Percentiles rank a stretch among this genome's conserved stretches.
phyloP scores from a whole-genome alignment of 345 rosid genomes.

The Noccaea caerulescens region DNA sequence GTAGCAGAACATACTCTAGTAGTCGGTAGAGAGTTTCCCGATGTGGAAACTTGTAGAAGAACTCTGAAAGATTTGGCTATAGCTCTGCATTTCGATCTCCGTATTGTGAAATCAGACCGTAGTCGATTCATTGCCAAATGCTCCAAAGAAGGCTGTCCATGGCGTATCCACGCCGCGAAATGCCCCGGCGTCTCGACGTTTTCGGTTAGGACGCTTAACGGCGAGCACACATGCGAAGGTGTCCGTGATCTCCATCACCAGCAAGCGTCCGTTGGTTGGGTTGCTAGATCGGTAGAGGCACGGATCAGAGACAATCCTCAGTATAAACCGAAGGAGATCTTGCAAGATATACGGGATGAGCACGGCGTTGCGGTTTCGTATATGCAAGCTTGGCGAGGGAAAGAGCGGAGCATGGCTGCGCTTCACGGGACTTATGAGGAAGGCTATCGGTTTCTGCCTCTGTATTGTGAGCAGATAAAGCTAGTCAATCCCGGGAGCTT shows the following conservation, averaged over 20 bases:
- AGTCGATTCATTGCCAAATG: slow-evolving; percentile 98
- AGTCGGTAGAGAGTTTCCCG: slow-evolving; percentile 92
- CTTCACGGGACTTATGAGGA: slow-evolving; percentile 99
- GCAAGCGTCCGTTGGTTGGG: slow-evolving; percentile 99
- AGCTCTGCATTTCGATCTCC: slow-evolving; percentile 93
- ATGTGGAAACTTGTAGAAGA: slow-evolving; percentile 98
- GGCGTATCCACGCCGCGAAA: slow-evolving; percentile 99
- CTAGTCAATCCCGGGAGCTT: slow-evolving; percentile 84
- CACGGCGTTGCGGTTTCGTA: slow-evolving; percentile 99
- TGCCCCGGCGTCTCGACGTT: slow-evolving; percentile 92
- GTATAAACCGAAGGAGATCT: slow-evolving; percentile 91
- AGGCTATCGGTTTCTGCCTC: slow-evolving; percentile 90
- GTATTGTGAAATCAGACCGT: slow-evolving; percentile 97
- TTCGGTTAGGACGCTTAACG: slow-evolving; percentile 83
- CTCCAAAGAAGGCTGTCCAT: slow-evolving; percentile 98
- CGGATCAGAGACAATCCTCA: slow-evolving; percentile 95
- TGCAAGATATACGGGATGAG: slow-evolving; percentile 91
- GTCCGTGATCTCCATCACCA: slow-evolving; percentile 92
- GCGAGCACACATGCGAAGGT: slow-evolving; percentile 97
- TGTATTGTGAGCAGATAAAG: slow-evolving; percentile 87
- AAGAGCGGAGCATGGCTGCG: slow-evolving; percentile 99
- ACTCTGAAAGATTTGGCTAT: slow-evolving; percentile 90
- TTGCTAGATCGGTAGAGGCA: slow-evolving; percentile 95
- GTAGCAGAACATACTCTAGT: slow-evolving; percentile 53
- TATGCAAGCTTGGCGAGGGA: slow-evolving; percentile 99